These are phyloP conservation scores for Mycosphaerella sp. DNA, from an alignment of 2,329 filamentous ascomycete species.

Conservation along the genomic window DNA sequence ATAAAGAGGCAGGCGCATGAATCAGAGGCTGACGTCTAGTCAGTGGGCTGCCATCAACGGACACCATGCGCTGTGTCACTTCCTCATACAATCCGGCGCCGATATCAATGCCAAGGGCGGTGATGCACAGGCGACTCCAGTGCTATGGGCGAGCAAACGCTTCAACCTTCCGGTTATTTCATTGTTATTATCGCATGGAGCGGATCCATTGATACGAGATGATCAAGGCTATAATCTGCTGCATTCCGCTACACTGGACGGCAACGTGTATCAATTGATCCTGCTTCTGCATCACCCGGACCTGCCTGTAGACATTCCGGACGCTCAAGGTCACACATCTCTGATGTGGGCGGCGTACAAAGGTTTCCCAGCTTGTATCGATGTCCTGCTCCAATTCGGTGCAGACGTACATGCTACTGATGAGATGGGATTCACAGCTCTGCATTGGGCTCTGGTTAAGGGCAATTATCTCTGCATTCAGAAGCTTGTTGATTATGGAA, in stretches of 20 bases:
- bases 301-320: conserved; percentile 85
- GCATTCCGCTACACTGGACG: conserved; percentile 94
- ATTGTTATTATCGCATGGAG: conserved; percentile 82
- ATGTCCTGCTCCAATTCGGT: conserved; percentile 88
- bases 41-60: conserved; percentile 99
- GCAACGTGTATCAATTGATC: conserved; percentile 83
- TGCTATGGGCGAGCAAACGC: conserved; percentile 94
- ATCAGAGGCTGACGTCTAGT: conserved; percentile 21
- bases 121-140: conserved; percentile 85
- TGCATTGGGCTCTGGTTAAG: conserved; percentile 96
- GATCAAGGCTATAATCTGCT: conserved; percentile 97
- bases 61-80: conserved; percentile 94
- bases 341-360: conserved; percentile 99
- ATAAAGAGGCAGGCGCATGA: conserved; percentile 8
- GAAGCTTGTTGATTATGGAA: conserved; percentile 91
- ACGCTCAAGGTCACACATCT: conserved; percentile 84
- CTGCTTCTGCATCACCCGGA: conserved; percentile 82
- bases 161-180: conserved; percentile 97
- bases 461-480: conserved; percentile 83
- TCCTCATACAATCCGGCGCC: conserved; percentile 77
- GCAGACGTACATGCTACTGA: conserved; percentile 87
- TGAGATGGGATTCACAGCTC: conserved; percentile 85
- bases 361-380: conserved; percentile 85
- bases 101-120: conserved; percentile 94
- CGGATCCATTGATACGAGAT: conserved; percentile 86